These are phyloP conservation scores for Claviceps quebecensis DNA, from an alignment of 2,329 filamentous ascomycete species.

Conservation along the genomic window DNA sequence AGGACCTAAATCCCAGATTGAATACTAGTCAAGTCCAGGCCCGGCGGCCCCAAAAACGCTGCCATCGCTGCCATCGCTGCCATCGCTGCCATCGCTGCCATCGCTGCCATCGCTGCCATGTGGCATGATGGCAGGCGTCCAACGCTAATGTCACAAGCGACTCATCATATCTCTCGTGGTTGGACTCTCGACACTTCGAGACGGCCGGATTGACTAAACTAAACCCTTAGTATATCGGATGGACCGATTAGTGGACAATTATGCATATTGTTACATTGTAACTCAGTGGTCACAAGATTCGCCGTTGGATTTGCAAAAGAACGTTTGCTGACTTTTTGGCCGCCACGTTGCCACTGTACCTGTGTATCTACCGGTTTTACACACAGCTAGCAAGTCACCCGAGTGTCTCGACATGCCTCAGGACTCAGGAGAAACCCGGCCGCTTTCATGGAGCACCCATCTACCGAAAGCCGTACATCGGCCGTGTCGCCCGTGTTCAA, in stretches of 20 bases:
- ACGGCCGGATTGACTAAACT: too few relatives aligned
- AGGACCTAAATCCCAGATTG: too few relatives aligned
- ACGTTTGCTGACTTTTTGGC: neutral
- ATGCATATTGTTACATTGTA: too few relatives aligned
- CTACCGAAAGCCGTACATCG: too few relatives aligned
- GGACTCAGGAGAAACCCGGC: neutral
- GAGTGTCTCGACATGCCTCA: neutral
- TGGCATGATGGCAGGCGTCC: neutral
- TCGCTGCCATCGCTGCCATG: neutral
- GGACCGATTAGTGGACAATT: neutral
- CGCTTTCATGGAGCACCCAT: neutral
- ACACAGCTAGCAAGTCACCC: neutral
- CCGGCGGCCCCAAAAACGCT: neutral
- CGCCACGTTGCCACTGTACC: neutral
- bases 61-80: neutral
- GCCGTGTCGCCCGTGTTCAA: too few relatives aligned
- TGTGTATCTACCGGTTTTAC: too few relatives aligned
- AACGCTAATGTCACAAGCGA: neutral
- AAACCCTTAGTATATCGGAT: neutral
- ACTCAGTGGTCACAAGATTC: too few relatives aligned
- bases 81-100: neutral
- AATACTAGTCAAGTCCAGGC: too few relatives aligned
- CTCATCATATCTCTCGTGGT: neutral
- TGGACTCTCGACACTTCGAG: too few relatives aligned
- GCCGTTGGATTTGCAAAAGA: too few relatives aligned